A percentile compares a stretch with the other conserved stretches of the same genome.
These are phyloP conservation scores for Trypanosoma scelopori DNA, from an alignment of 208 protist species.

Conservation along the genomic window DNA sequence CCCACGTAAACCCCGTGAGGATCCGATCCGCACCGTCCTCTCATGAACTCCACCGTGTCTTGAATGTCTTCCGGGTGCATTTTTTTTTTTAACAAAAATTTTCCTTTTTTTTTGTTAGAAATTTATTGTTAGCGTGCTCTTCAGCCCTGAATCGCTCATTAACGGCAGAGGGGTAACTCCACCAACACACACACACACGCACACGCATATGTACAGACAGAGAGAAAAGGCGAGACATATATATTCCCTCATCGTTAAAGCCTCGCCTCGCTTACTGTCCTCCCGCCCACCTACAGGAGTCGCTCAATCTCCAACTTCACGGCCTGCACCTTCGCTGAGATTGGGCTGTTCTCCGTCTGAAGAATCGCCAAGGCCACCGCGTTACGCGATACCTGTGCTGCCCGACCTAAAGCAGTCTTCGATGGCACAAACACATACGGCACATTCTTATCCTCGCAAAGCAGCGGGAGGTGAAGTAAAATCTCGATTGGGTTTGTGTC, in stretches of 20 bases:
- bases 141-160: no score
- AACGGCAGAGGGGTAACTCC: no score
- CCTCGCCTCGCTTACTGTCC: not conserved
- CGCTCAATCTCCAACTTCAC: constrained; percentile 98
- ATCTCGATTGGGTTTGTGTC: constrained; percentile 99
- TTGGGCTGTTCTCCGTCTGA: constrained; percentile 95
- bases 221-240: no score
- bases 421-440: constrained; percentile 99
- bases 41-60: not conserved
- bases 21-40: not conserved
- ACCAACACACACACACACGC: not conserved
- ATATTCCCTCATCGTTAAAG: not conserved
- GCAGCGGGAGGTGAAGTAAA: constrained; percentile 99
- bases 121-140: no score
- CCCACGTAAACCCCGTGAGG: no score
- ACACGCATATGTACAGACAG: constrained; percentile 3
- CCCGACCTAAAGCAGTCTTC: constrained; percentile 97
- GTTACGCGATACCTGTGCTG: constrained; percentile 97
- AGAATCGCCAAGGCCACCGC: constrained; percentile 97
- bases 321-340: constrained; percentile 95
- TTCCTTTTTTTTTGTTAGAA: constrained; percentile 9
- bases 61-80: no score
- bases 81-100: no score
- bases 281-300: constrained; percentile 84
- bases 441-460: constrained; percentile 99